Base-by-base conservation (phyloP, 768 basidiomycete species). In the Paxillus rubicundulus region DNA sequence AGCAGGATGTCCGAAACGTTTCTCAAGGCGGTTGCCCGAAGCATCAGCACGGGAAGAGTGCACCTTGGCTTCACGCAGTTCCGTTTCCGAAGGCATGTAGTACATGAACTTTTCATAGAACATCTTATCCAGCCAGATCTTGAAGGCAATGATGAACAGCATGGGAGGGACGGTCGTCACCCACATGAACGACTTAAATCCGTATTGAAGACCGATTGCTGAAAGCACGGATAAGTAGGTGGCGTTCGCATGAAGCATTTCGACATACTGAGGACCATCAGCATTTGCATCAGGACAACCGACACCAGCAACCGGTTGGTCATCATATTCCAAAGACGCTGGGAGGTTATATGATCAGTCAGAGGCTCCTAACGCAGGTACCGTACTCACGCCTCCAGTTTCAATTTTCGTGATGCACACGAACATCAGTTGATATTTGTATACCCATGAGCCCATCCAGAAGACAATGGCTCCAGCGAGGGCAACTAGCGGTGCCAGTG, bases 341-440 rank as follows among this genome's bases (percentile, higher is more conserved):
- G 60, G 5, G 24, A 47, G 28, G 55, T 44, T 14, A 41, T 60
- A 32, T 52, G 48, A 30, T 48, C 42, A 34, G 42, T 27, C 14
- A 45, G 5, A 39, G 9, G 42, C 14, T 53, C 16, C 38, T 2
- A 36, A 46, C 45, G 28, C 21, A 50, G 47, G 5, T 21, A 9
- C 3, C 20, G 32, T 14, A 81, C 89, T 58, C 68, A 92, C 90
- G 30, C 97, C 97, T 52, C 96, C 97, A 47, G 87, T 91, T 71
- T 99, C 97, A 13, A 93, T 89, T 56, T 85, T 85, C 6, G 93
- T 85, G 44, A 92, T 74, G 65, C 81, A 95, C 52, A 96, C 92
- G 68, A 96, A 98, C 85, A 98, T 93, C 45, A 98, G 76, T 74
- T 95, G 89, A 64, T 98, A 98, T 72, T 98, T 99, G 78, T 95